Evolutionary conservation across 495 filamentous ascomycete species (phyloP).

Genomic region (Lepraria neglecta): DNA sequence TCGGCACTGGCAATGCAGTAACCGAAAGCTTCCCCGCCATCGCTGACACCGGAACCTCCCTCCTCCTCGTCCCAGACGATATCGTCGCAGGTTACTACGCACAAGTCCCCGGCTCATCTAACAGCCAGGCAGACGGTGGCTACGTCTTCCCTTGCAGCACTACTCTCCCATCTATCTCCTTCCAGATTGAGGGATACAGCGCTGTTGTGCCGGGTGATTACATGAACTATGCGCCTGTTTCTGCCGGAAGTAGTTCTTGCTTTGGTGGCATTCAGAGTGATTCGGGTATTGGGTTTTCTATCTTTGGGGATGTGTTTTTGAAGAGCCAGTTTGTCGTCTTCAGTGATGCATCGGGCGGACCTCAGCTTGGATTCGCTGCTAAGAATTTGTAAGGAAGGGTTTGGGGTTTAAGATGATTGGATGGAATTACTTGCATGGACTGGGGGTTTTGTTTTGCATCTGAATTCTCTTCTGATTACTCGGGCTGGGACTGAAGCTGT

Average conservation of each 20-base stretch:
- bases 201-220: slow-evolving; percentile 50
- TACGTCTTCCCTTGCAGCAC: slow-evolving; percentile 61
- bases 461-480: background rate
- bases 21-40: slow-evolving; percentile 34
- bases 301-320: slow-evolving; percentile 72
- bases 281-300: slow-evolving; percentile 54
- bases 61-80: slow-evolving; percentile 52
- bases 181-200: slow-evolving; percentile 47
- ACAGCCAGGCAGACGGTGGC: slow-evolving; percentile 48
- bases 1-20: slow-evolving; percentile 41
- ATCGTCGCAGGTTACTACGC: slow-evolving; percentile 60
- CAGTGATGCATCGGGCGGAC: slow-evolving; percentile 43
- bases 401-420: background rate
- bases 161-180: slow-evolving; percentile 54
- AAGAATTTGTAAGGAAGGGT: slow-evolving; percentile 15
- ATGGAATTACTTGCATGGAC: background rate
- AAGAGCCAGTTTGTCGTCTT: slow-evolving; percentile 76
- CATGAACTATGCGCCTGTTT: slow-evolving; percentile 48
- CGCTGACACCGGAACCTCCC: slow-evolving; percentile 61
- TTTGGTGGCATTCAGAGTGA: slow-evolving; percentile 59
- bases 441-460: background rate
- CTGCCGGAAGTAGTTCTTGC: slow-evolving; percentile 38
- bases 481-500: background rate
- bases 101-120: slow-evolving; percentile 45
- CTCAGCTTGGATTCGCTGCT: slow-evolving; percentile 55